Percentiles rank a stretch among this genome's conserved stretches.
These are phyloP conservation scores for Backusella liffmaniae DNA, from an alignment of 192 early-diverging fungal species.

Conservation along the genomic window DNA sequence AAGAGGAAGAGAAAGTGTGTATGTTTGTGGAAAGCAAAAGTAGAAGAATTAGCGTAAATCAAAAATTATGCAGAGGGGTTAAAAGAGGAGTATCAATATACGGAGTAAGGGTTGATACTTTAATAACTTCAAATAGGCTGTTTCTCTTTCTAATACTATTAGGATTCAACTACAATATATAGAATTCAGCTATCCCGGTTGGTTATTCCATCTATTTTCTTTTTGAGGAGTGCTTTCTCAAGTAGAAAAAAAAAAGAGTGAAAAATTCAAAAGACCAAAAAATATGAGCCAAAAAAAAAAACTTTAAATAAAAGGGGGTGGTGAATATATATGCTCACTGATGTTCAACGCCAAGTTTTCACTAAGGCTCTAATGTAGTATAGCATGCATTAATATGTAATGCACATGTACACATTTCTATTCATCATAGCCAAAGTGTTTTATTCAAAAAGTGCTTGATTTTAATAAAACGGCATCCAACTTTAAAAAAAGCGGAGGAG, in stretches of 20 bases:
- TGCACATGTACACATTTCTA: not conserved
- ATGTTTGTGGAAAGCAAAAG: not conserved
- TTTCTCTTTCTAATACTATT: not conserved
- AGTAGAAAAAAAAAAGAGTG: not conserved
- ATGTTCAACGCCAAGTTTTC: slow-evolving; percentile 5
- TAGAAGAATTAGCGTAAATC: not conserved
- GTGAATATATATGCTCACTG: not conserved
- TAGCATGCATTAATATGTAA: not conserved
- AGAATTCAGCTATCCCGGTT: not conserved
- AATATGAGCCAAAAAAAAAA: slow-evolving; percentile 7
- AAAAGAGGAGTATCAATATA: slow-evolving; percentile 8
- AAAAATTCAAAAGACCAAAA: not conserved
- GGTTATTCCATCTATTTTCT: not conserved
- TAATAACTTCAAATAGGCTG: not conserved
- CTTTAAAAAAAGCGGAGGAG: slow-evolving; percentile 2
- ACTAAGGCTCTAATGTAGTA: not conserved
- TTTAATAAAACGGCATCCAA: slow-evolving; percentile 1
- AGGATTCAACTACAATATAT: not conserved
- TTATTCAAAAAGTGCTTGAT: not conserved
- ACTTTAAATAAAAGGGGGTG: not conserved
- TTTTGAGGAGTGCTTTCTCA: not conserved
- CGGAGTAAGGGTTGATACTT: slow-evolving; percentile 5
- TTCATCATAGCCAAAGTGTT: not conserved
- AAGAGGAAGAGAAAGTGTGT: not conserved
- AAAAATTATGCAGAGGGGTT: slow-evolving; percentile 7